Evolutionary conservation across 441 rosid species (phyloP), one percentile per base, ranked within the genome.

Genomic region (Euphorbia celastroides): DNA sequence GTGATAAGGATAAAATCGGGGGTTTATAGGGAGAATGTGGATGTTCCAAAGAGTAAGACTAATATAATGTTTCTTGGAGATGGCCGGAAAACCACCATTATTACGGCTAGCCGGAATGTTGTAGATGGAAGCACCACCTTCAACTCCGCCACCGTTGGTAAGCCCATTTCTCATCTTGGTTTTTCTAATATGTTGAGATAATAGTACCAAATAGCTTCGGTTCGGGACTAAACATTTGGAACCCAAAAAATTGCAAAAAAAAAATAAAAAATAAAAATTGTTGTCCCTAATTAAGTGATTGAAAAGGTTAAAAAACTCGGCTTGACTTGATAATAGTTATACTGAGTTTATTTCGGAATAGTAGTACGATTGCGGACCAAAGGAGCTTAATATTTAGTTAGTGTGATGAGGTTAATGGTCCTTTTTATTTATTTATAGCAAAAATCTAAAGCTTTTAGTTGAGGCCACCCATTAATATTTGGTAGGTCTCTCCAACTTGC

Each of bases 111-210:
- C 5, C 77, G 93, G 66, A 88, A 28, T 52, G 81, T 58, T n/a
- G 7, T 70, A 11, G 91, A 82, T 19, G 95, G 95, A 17, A 86
- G 93, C 91, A 88, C 93, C 13, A 85, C 97, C 3, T 88, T 83
- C 65, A 72, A 88, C 25, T 78, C 91, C 0, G 95, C 97, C 48
- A 90, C 97, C 20, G 87, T 90, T 7, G 95, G 97, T 90, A 71
- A 69, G 86, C 12, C 12, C 2, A 3, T 41, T 3, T 34, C 38
- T 26, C 19, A 1, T 26, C 20, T 20, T 16, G 3, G 9, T 44
- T 44, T 7, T 44, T 4, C 38, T 9, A 3, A 9, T 34, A 3
- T 34, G 9, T 34, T 42, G 12, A 42, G 13, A 42, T 42, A 3
- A 42, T 42, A 6, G 3, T 42, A 12, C 2, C 2, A 3, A 34